Base-by-base conservation (phyloP, 805 yeast genomes). In the Ogataea ganodermae region DNA sequence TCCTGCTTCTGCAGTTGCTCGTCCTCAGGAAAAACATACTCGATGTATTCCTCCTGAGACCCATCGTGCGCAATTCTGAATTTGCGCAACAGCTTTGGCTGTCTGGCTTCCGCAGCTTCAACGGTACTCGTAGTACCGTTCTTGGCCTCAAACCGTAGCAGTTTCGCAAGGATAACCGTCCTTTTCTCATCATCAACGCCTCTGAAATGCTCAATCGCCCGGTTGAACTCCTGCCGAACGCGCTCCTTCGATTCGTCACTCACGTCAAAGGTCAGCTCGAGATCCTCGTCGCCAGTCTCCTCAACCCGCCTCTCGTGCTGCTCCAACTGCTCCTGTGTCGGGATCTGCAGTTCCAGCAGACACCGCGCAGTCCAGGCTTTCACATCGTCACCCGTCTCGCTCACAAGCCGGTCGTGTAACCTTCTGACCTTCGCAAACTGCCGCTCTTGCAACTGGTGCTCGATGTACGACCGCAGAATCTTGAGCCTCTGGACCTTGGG, bases 1-100 rank as follows among this genome's bases (percentile, higher is more conserved):
- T 55, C 54, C 24, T 44, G 40, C 23, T 55, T 46, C 18, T 51
- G 46, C 33, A 52, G 61, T 26, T 53, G 53, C 38, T 69, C 74
- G 53, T 83, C 87, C 37, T 84, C 87, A 1, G 91, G 88, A 57
- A 86, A 89, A 4, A 77, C 66, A 62, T 81, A 85, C 46, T 81
- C 90, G 43, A 72, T 58, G 53, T 72, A 73, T 56, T 83, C 89
- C 49, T 77, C 75, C 46, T 76, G 77, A 2, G 72, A 59, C 2
- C 79, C 83, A 39, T 73, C 77, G 4, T 46, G 75, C 4, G 51
- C 58, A 21, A 48, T 63, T 40, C 72, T 68, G 20, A 75, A 65
- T 55, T 75, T 72, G 52, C 73, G 79, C 16, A 77, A 76, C 9
- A 76, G 58, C 6, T 70, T 66, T 0, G 96, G 96, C 39, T 80